A percentile compares a stretch with the other conserved stretches of the same genome.
Conservation (phyloP, 2,329 filamentous ascomycete genomes). For the Cephalotrichum gorgonifer region DNA sequence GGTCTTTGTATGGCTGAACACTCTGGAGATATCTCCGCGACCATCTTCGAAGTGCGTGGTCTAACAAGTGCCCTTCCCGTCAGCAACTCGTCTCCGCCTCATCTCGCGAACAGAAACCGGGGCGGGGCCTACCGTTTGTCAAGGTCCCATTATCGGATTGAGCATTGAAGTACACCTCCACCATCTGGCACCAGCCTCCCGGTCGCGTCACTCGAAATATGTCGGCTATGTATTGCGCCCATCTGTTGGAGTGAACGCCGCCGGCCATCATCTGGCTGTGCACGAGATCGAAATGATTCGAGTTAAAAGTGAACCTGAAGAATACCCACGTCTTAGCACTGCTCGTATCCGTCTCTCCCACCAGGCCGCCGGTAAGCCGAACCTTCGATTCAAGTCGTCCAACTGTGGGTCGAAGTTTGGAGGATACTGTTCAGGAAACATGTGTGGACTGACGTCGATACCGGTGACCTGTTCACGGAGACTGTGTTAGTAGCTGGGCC, state of each 20-base stretch:
- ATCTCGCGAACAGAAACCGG: background rate
- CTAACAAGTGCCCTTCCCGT: constrained; percentile 20
- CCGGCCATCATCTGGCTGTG: constrained; percentile 65
- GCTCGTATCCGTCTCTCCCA: background rate
- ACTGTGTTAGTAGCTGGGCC: constrained; percentile 1
- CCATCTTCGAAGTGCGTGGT: constrained; percentile 58
- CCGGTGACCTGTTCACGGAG: constrained; percentile 48
- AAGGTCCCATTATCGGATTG: constrained; percentile 81
- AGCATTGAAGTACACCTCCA: constrained; percentile 77
- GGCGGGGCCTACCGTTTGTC: constrained; percentile 39
- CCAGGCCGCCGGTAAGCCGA: constrained; percentile 13
- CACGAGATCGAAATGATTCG: constrained; percentile 70
- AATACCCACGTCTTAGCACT: background rate
- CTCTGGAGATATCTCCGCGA: constrained; percentile 53
- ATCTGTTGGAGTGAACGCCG: constrained; percentile 63
- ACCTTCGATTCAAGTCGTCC: constrained; percentile 60
- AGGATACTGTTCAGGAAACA: constrained; percentile 53
- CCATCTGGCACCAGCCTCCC: constrained; percentile 78
- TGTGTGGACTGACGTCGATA: constrained; percentile 61
- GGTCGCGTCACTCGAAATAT: constrained; percentile 61
- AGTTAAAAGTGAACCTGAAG: constrained; percentile 54
- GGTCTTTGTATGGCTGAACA: constrained; percentile 54
- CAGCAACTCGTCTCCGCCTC: background rate
- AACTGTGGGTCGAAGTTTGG: constrained; percentile 61
- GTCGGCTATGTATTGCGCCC: constrained; percentile 67